Evolutionary conservation across 192 early-diverging fungal species (phyloP), one percentile per base, ranked within the genome.

Genomic region (Coemansia sp.): DNA sequence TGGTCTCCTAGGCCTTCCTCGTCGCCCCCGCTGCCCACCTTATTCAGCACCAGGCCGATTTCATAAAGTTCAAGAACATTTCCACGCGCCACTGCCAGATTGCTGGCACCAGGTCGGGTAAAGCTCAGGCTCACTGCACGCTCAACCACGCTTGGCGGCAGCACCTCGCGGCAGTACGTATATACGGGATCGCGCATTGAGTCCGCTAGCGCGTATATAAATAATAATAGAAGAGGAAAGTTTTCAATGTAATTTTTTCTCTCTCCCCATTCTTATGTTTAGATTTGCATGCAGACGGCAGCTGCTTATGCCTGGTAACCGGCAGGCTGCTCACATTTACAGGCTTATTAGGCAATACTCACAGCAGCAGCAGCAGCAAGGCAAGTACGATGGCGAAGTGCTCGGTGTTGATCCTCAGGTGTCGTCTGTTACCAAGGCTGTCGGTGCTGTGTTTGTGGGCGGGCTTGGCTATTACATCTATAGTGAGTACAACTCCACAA

Each of bases 131-230:
- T 63, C 30, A 57, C 58, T 10, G 68, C 68, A 33, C 48, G 57
- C 49, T 67, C 69, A 2, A 78, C 69, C 12, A 58, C 58, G 50
- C 75, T 78, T 7, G 75, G 56, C 12, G 75, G 64, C 30, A 71
- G 57, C 36, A 72, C 42, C 61, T 78, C 75, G 47, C 75, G 75
- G 21, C 75, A 71, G 58, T 71, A 78, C 28, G 75, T 68, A 50
- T 70, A 78, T 39, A 71, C 70, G 6, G 68, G 64, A 20, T 78
- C 75, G 50, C 63, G 67, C 73, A 76, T 76, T 35, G 33, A 35
- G 6, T 35, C 33, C 33, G 6, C 33, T 35, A 2, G 33, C 33
- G 33, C 33, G 33, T 35, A 7, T 35, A 35, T 6, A 26, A 26
- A 26, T 4, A 26, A 35, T 2, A 35, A 35, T 35, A 35, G 33